Conservation (phyloP, 345 rosid species). For the Linum trigynum region DNA sequence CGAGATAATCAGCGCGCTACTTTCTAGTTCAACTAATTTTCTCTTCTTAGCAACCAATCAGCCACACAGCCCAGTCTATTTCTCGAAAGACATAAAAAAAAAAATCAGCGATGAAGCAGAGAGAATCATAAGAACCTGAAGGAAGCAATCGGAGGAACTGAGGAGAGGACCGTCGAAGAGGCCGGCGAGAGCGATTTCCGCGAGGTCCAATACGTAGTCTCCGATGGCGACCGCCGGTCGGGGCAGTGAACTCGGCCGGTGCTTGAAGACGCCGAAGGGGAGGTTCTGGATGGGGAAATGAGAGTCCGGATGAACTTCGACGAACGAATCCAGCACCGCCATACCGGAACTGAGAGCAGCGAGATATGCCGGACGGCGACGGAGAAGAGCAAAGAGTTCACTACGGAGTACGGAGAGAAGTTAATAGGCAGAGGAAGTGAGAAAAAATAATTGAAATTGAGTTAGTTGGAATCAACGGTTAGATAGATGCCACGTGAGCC, state of each 20-base stretch:
- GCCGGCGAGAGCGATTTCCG: constrained; percentile 60
- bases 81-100: no score
- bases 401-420: no score
- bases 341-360: no score
- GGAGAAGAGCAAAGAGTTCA: no score
- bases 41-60: neutral
- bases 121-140: constrained; percentile 38
- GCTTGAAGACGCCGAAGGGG: constrained; percentile 81
- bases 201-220: constrained; percentile 67
- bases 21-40: no score
- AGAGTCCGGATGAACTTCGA: constrained; percentile 49
- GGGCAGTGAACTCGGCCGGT: constrained; percentile 33
- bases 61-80: neutral
- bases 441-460: no score
- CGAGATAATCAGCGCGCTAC: no score
- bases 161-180: constrained; percentile 66
- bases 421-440: no score
- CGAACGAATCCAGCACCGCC: constrained; percentile 28
- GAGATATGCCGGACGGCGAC: no score
- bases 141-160: constrained; percentile 63
- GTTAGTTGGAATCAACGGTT: no score
- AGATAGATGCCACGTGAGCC: no score
- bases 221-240: constrained; percentile 86
- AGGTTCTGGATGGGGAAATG: constrained; percentile 97
- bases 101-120: neutral